These are phyloP conservation scores for Scutellaria barbata DNA, from an alignment of 257 asterid species.

Conservation along the genomic window DNA sequence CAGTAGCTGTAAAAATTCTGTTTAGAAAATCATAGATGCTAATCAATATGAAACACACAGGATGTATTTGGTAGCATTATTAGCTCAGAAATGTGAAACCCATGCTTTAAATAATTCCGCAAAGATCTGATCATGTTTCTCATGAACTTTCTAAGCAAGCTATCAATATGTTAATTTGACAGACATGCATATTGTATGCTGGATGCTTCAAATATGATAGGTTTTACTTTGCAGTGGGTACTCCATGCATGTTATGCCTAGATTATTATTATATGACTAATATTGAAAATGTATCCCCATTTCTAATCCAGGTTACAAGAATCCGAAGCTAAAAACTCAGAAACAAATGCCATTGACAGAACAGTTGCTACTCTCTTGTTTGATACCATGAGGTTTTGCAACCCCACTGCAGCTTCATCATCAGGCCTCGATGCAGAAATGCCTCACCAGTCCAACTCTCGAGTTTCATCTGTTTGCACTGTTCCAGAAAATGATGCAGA, in stretches of 20 bases:
- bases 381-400: constrained; percentile 34
- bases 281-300: constrained; percentile 8
- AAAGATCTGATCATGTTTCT: too few relatives aligned
- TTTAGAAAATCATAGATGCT: too few relatives aligned
- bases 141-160: not conserved
- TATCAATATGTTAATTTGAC: not conserved
- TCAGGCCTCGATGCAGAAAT: constrained; percentile 28
- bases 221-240: not conserved
- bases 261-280: not conserved
- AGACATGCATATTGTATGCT: not conserved
- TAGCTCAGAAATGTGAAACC: too few relatives aligned
- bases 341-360: constrained; percentile 48
- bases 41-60: too few relatives aligned
- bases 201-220: not conserved
- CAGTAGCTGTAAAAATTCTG: too few relatives aligned
- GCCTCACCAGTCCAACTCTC: constrained; percentile 17
- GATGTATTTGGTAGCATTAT: too few relatives aligned
- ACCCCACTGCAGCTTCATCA: constrained; percentile 28
- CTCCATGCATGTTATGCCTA: not conserved
- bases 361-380: constrained; percentile 57
- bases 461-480: constrained; percentile 11
- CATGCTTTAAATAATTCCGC: too few relatives aligned
- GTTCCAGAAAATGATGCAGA: constrained; percentile 38
- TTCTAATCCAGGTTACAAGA: constrained; percentile 35
- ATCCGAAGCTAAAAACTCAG: constrained; percentile 21